These are phyloP conservation scores for Boletus albobrunnescens DNA, from an alignment of 1,284 basidiomycete species.

Conservation along the genomic window DNA sequence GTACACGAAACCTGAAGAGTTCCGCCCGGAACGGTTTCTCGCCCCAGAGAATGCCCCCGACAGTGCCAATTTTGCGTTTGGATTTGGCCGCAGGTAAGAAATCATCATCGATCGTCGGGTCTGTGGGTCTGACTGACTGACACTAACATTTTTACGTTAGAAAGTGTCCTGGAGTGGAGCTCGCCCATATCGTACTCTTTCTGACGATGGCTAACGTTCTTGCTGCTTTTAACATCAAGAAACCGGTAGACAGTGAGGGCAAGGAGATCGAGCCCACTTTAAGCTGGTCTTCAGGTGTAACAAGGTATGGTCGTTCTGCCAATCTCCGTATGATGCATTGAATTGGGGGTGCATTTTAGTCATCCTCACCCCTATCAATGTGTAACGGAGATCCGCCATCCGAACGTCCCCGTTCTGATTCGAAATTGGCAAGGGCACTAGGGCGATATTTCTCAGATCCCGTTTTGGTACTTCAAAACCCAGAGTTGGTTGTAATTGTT, in stretches of 20 bases:
- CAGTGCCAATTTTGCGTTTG: conserved; percentile 2
- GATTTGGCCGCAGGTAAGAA: conserved; percentile 2
- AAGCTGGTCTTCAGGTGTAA: neutral
- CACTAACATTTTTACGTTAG: neutral
- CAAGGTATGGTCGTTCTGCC: neutral
- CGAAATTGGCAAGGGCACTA: neutral
- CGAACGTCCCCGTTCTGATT: neutral
- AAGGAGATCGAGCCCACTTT: neutral
- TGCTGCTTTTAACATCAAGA: neutral
- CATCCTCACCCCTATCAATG: neutral
- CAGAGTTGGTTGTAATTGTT: neutral
- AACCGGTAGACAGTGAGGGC: neutral
- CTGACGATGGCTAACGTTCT: neutral
- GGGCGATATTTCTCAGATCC: neutral
- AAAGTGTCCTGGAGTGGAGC: conserved; percentile 1
- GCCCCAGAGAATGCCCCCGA: conserved; percentile 1
- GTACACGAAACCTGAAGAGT: neutral
- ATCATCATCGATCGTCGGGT: neutral
- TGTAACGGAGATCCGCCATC: neutral
- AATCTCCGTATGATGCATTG: neutral
- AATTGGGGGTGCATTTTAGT: neutral
- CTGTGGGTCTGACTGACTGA: neutral
- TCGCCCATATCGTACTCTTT: neutral
- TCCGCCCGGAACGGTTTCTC: conserved; percentile 1
- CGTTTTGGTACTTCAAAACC: neutral